Evolutionary conservation across 2,329 filamentous ascomycete species (phyloP).

Genomic region (Aspergillus uvarum): DNA sequence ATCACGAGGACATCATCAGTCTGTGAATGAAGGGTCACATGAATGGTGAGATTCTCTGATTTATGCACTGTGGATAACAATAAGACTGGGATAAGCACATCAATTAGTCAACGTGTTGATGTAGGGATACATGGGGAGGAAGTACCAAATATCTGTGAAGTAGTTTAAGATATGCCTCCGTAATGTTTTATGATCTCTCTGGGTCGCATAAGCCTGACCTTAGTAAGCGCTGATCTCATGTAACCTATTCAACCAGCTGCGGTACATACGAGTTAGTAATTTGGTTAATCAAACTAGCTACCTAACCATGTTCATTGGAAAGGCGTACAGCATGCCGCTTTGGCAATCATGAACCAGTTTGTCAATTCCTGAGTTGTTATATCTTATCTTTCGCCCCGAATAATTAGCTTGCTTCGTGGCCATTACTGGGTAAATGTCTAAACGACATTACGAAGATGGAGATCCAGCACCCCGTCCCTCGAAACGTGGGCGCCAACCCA

Average conservation of each 20-base stretch:
- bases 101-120: too few species aligned
- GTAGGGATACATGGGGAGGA: too few species aligned
- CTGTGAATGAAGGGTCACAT: background rate
- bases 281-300: too few species aligned
- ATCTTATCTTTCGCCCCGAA: too few species aligned
- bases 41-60: background rate
- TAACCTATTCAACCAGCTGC: background rate
- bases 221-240: background rate
- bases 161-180: too few species aligned
- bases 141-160: too few species aligned
- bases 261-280: too few species aligned
- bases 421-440: slow-evolving; percentile 31
- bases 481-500: slow-evolving; percentile 46
- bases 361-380: too few species aligned
- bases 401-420: background rate
- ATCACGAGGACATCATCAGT: slow-evolving; percentile 16
- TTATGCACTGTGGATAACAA: too few species aligned
- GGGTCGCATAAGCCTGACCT: background rate
- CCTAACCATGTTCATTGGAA: background rate
- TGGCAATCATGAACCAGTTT: too few species aligned
- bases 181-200: too few species aligned
- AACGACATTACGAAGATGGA: slow-evolving; percentile 28
- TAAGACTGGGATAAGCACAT: too few species aligned
- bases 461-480: slow-evolving; percentile 23
- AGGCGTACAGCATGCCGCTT: background rate